Percentiles rank a stretch among this genome's conserved stretches.
Conservation (phyloP, 768 basidiomycete species). For the Russula earlei region DNA sequence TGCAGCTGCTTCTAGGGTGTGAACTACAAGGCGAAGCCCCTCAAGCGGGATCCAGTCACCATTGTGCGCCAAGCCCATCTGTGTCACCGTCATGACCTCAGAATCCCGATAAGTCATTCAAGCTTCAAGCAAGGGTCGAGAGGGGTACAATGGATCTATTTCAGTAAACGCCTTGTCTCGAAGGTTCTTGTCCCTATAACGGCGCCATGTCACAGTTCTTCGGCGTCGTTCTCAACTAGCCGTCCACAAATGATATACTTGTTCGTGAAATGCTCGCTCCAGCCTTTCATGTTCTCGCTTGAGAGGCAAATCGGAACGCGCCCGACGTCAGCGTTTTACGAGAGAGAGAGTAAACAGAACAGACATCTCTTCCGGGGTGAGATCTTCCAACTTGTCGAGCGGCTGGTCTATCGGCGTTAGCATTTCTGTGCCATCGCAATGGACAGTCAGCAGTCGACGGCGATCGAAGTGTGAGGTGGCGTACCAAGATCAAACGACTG, state of each 20-base stretch:
- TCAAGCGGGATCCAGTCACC: too few species aligned
- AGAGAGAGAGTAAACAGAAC: not conserved
- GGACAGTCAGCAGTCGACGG: not conserved
- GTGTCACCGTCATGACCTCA: too few species aligned
- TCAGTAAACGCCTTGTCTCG: not conserved
- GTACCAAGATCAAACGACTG: constrained; percentile 89
- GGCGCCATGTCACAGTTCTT: not conserved
- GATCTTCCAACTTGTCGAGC: constrained; percentile 73
- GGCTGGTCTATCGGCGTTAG: constrained; percentile 81
- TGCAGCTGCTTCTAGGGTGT: too few species aligned
- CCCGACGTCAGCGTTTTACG: not conserved
- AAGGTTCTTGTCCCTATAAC: not conserved
- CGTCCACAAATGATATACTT: constrained; percentile 90
- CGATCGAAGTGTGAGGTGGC: constrained; percentile 20
- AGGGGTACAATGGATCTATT: not conserved
- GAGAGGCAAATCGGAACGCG: not conserved
- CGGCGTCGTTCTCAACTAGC: constrained; percentile 64
- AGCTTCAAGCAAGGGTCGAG: too few species aligned
- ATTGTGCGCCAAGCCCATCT: too few species aligned
- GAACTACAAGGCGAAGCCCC: too few species aligned
- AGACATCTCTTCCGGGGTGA: constrained; percentile 75
- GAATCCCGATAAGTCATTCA: too few species aligned
- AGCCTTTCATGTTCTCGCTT: constrained; percentile 92
- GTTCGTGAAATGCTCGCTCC: constrained; percentile 89
- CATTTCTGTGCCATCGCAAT: constrained; percentile 53